These are phyloP conservation scores for Pontederia paniculata DNA, from an alignment of 176 grass and related monocot genomes.

Conservation along the genomic window DNA sequence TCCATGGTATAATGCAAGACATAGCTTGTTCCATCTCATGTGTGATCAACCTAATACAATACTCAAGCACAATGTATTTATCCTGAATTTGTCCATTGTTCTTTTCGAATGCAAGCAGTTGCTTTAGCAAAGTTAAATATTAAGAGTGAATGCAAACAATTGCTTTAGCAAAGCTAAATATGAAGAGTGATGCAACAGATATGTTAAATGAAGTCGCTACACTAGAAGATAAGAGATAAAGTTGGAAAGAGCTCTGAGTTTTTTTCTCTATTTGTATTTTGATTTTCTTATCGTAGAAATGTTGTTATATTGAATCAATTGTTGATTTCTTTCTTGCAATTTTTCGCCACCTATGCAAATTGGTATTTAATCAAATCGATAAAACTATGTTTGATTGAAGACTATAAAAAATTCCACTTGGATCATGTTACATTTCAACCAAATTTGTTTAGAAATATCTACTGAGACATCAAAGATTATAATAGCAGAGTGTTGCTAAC, in stretches of 20 bases:
- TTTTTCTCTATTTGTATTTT: no score
- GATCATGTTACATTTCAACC: no score
- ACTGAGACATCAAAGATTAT: no score
- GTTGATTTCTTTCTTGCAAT: background rate
- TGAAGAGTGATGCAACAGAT: constrained; percentile 78
- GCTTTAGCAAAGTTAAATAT: constrained; percentile 73
- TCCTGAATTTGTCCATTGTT: constrained; percentile 79
- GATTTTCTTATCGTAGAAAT: background rate
- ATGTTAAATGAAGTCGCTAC: no score
- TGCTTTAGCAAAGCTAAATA: constrained; percentile 65
- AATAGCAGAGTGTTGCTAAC: no score
- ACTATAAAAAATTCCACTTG: no score
- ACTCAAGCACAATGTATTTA: constrained; percentile 74
- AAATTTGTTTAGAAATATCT: no score
- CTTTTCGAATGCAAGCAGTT: constrained; percentile 88
- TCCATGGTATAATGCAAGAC: no score
- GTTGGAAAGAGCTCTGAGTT: constrained; percentile 20
- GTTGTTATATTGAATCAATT: background rate
- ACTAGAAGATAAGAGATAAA: no score
- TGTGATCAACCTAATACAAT: constrained; percentile 60
- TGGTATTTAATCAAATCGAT: no score
- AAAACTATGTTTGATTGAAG: no score
- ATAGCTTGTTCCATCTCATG: constrained; percentile 81
- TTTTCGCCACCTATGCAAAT: no score
- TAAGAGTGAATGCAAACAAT: constrained; percentile 83